Conservation (phyloP, 1,139 yeast genomes). For the Diutina scorzettiae region DNA sequence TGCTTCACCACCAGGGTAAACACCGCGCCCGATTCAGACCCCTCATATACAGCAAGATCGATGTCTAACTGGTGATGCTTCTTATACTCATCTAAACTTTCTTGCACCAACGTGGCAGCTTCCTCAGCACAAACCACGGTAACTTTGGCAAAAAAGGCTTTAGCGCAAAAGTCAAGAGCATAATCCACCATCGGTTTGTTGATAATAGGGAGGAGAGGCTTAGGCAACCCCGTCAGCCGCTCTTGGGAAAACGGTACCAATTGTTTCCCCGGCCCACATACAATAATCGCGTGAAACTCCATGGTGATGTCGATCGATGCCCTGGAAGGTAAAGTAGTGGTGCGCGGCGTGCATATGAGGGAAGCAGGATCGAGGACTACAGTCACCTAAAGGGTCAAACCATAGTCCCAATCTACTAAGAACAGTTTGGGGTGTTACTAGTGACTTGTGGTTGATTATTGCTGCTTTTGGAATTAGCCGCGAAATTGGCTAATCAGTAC, state of each 20-base stretch:
- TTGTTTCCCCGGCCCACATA: constrained; percentile 75
- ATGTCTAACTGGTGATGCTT: background rate
- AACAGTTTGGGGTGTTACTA: no score
- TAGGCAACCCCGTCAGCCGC: constrained; percentile 52
- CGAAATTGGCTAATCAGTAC: no score
- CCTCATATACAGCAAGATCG: background rate
- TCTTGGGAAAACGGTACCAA: constrained; percentile 61
- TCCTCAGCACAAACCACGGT: constrained; percentile 25
- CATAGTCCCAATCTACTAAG: no score
- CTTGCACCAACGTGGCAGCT: constrained; percentile 16
- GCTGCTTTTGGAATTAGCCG: no score
- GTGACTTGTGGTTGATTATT: no score
- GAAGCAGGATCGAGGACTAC: no score
- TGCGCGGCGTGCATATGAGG: no score
- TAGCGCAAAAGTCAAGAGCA: constrained; percentile 87
- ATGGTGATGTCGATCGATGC: no score
- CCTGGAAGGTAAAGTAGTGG: no score
- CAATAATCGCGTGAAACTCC: constrained; percentile 87
- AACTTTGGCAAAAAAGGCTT: constrained; percentile 59
- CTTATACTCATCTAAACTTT: constrained; percentile 25
- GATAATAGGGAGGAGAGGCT: constrained; percentile 82
- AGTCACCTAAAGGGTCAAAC: no score
- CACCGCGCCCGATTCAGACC: background rate
- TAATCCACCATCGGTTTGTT: constrained; percentile 84
- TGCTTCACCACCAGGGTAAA: background rate